Conservation (phyloP, 495 filamentous ascomycete species). For the Bacidia gigantensis region DNA sequence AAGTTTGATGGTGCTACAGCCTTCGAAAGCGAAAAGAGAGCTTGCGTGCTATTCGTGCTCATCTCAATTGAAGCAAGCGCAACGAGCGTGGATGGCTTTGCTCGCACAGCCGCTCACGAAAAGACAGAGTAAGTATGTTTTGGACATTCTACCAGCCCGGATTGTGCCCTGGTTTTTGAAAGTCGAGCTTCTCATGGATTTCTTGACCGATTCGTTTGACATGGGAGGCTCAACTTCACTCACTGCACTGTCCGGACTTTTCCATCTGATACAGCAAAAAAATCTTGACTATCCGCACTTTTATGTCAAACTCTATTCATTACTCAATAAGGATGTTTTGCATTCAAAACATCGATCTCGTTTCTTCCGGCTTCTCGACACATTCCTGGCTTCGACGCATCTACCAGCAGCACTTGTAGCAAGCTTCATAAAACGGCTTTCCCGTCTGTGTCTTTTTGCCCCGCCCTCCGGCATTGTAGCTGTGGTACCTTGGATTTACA, state of each 20-base stretch:
- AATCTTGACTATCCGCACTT: conserved; percentile 96
- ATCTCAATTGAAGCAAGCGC: conserved; percentile 43
- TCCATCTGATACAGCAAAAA: conserved; percentile 81
- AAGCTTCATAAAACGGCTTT: conserved; percentile 86
- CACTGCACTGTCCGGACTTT: conserved; percentile 81
- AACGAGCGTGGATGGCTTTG: conserved; percentile 73
- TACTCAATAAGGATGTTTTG: conserved; percentile 70
- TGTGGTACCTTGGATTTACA: conserved; percentile 88
- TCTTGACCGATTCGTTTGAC: conserved; percentile 84
- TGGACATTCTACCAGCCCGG: conserved; percentile 55
- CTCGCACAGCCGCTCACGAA: conserved; percentile 49
- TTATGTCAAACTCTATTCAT: conserved; percentile 83
- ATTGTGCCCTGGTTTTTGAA: conserved; percentile 82
- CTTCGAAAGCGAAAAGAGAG: conserved; percentile 52
- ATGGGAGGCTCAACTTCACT: conserved; percentile 72
- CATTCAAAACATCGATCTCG: conserved; percentile 87
- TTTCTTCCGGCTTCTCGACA: conserved; percentile 87
- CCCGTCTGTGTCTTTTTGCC: conserved; percentile 66
- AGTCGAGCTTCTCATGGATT: conserved; percentile 89
- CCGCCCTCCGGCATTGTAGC: conserved; percentile 79
- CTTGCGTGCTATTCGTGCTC: conserved; percentile 33
- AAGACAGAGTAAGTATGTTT: conserved; percentile 64
- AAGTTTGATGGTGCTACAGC: conserved; percentile 45
- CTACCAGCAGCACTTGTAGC: conserved; percentile 81
- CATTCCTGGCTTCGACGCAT: conserved; percentile 85